These are phyloP conservation scores for Puccinellia tenuiflora DNA, from an alignment of 176 grass and related monocot species.

Conservation along the genomic window DNA sequence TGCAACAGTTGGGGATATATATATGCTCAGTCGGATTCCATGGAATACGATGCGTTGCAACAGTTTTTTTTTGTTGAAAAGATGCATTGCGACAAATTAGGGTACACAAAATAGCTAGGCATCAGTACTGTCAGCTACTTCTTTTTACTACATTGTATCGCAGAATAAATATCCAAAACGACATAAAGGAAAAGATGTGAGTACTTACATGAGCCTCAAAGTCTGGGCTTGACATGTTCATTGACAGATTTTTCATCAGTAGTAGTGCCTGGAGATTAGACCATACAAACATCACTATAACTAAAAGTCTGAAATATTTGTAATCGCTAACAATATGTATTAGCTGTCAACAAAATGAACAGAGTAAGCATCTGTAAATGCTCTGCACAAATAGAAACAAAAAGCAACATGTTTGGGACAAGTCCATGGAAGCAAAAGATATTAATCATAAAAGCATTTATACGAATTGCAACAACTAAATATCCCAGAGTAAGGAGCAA, in stretches of 20 bases:
- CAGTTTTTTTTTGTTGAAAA: background rate
- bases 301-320: background rate
- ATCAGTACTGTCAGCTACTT: background rate
- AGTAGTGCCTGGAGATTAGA: slow-evolving; percentile 60
- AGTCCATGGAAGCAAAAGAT: background rate
- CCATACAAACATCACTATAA: background rate
- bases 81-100: background rate
- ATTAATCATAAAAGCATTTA: background rate
- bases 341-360: slow-evolving; percentile 32
- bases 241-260: slow-evolving; percentile 78
- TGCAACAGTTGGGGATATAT: slow-evolving; percentile 19
- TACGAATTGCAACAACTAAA: background rate
- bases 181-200: background rate
- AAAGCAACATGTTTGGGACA: background rate
- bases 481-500: background rate
- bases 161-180: background rate
- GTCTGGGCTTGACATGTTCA: slow-evolving; percentile 74
- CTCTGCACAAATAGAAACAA: background rate
- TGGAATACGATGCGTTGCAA: background rate
- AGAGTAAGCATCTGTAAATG: slow-evolving; percentile 30
- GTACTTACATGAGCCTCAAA: slow-evolving; percentile 78
- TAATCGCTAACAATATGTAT: slow-evolving; percentile 12
- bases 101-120: background rate
- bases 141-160: background rate
- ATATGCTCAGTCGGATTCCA: background rate